Evolutionary conservation across 1,284 basidiomycete species (phyloP).

Genomic region (Boletus smithii): DNA sequence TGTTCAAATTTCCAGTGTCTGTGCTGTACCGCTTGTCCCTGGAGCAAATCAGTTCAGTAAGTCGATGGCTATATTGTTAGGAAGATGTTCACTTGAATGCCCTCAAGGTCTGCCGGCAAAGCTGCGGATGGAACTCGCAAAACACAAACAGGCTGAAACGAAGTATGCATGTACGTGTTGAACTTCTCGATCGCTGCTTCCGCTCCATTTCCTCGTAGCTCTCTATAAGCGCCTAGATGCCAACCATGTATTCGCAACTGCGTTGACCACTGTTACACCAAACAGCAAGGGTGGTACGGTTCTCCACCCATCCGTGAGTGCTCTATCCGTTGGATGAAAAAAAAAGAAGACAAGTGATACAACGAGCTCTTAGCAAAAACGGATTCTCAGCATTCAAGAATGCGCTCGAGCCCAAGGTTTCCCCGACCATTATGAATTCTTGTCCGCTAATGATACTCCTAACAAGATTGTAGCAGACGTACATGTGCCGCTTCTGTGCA

Average conservation of each 20-base stretch:
- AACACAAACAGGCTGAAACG: slow-evolving; percentile 21
- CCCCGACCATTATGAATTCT: slow-evolving; percentile 60
- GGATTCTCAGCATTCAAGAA: slow-evolving; percentile 61
- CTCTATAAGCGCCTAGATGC: slow-evolving; percentile 54
- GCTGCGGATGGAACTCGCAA: slow-evolving; percentile 36
- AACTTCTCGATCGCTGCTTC: slow-evolving; percentile 1
- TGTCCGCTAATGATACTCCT: slow-evolving; percentile 41
- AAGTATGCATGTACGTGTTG: slow-evolving; percentile 24
- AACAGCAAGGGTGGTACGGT: slow-evolving; percentile 48
- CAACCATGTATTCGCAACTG: slow-evolving; percentile 52
- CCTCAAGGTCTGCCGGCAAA: slow-evolving; percentile 41
- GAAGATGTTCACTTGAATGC: neutral
- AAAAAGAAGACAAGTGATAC: neutral
- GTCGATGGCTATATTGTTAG: slow-evolving; percentile 4
- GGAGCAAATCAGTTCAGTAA: slow-evolving; percentile 47
- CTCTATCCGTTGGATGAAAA: neutral
- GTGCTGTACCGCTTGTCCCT: slow-evolving; percentile 45
- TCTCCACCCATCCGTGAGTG: slow-evolving; percentile 58
- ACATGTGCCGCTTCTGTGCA: slow-evolving; percentile 22
- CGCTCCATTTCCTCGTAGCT: slow-evolving; percentile 33
- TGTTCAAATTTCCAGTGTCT: slow-evolving; percentile 38
- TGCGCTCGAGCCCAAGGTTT: slow-evolving; percentile 70
- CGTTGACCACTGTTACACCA: slow-evolving; percentile 52
- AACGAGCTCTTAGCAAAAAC: slow-evolving; percentile 50
- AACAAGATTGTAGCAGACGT: slow-evolving; percentile 47